These are phyloP conservation scores for Millerozyma acaciae DNA, from an alignment of 805 yeast species.

Conservation along the genomic window DNA sequence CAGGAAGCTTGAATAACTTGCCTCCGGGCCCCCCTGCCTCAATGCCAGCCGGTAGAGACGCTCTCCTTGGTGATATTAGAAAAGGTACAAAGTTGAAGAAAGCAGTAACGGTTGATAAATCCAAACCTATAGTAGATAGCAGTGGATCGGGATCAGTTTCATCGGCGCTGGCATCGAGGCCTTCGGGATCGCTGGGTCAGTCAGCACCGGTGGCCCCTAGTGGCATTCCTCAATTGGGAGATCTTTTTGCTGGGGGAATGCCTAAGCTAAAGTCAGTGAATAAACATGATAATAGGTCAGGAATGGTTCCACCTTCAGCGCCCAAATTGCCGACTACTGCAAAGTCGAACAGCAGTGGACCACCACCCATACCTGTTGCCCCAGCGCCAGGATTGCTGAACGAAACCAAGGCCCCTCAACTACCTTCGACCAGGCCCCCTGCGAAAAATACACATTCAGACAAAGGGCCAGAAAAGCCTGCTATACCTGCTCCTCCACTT, in stretches of 20 bases:
- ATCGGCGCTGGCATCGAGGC: conserved; percentile 14
- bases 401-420: no score
- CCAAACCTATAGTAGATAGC: conserved; percentile 55
- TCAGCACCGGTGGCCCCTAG: conserved; percentile 20
- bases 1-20: conserved; percentile 5
- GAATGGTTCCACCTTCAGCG: conserved; percentile 33
- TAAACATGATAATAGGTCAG: conserved; percentile 32
- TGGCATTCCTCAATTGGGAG: conserved; percentile 54
- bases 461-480: conserved; percentile 12
- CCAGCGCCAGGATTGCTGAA: no score
- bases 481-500: conserved; percentile 13
- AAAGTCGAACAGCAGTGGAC: not conserved
- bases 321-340: conserved; percentile 31
- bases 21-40: conserved; percentile 21
- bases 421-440: conserved; percentile 2
- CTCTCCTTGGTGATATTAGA: conserved; percentile 75
- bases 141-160: conserved; percentile 36
- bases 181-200: conserved; percentile 11
- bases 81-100: conserved; percentile 46
- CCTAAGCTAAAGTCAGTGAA: conserved; percentile 55
- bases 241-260: conserved; percentile 73
- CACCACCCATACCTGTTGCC: conserved; percentile 5
- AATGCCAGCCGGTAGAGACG: conserved; percentile 34
- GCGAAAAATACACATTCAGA: no score
- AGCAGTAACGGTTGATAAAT: conserved; percentile 42